Percentiles rank a stretch among this genome's conserved stretches.
These are phyloP conservation scores for Aspergillus fumigatus DNA, from an alignment of 2,329 filamentous ascomycete species.

Conservation along the genomic window DNA sequence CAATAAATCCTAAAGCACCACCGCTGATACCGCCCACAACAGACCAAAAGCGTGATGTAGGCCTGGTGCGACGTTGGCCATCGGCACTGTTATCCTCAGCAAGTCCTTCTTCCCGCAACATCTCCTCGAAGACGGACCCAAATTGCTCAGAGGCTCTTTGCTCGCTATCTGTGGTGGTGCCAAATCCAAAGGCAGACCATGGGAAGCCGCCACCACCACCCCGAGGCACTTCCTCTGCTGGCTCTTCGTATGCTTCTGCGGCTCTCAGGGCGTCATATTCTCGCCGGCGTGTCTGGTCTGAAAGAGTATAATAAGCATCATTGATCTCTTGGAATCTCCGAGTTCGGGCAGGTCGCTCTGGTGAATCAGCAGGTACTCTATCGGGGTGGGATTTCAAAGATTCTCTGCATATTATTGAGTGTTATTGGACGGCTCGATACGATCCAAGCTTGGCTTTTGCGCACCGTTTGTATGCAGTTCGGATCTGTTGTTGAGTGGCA, in stretches of 20 bases:
- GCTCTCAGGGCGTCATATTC: constrained; percentile 76
- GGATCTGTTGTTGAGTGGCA: constrained; percentile 77
- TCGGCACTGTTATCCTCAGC: constrained; percentile 61
- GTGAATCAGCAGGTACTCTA: constrained; percentile 76
- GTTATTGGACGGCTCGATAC: constrained; percentile 8
- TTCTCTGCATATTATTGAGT: constrained; percentile 50
- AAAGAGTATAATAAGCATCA: constrained; percentile 89
- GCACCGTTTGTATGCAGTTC: constrained; percentile 89
- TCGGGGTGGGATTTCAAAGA: constrained; percentile 93
- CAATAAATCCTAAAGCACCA: constrained; percentile 87
- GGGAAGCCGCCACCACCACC: constrained; percentile 56
- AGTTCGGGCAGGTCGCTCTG: constrained; percentile 75
- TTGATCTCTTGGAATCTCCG: constrained; percentile 88
- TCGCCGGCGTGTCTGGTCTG: constrained; percentile 67
- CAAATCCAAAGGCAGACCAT: constrained; percentile 69
- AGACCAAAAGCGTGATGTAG: constrained; percentile 77
- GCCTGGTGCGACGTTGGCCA: constrained; percentile 36
- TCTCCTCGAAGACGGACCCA: constrained; percentile 80
- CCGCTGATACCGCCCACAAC: constrained; percentile 81
- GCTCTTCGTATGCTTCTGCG: constrained; percentile 42
- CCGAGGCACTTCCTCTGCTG: constrained; percentile 49
- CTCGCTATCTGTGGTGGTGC: constrained; percentile 29
- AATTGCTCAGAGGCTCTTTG: constrained; percentile 68
- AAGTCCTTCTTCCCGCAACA: constrained; percentile 82
- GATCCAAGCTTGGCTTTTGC: not conserved